Evolutionary conservation across 2,329 filamentous ascomycete genomes (phyloP), one percentile per base, ranked within the genome.

Genomic region (Fusarium illudens): DNA sequence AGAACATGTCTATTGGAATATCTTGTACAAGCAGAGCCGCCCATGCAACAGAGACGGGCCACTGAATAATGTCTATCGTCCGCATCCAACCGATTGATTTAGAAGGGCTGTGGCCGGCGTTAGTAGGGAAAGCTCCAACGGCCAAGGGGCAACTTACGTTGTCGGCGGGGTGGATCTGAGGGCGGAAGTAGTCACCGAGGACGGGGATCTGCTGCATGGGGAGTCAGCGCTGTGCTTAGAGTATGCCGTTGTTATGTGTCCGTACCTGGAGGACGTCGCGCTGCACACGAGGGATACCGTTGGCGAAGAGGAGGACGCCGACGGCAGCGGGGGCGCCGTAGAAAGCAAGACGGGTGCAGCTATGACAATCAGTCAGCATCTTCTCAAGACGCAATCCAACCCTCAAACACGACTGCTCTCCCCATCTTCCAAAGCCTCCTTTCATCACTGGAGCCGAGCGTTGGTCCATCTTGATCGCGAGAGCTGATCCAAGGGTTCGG

Each of bases 231-330:
- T 55, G 11, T 3, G 32, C 19, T 8, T 6, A 10, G 13, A 7
- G 13, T n/a, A 19, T 11, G 8, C 4, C 6, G 1, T 5, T 5
- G 44, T 4, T 5, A 1, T 17, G 36, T n/a, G 22, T 15, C 52
- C 81, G 60, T 80, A 88, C 86, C 77, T 83, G 79, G 67, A 90
- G 83, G 67, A 91, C 81, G 73, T 91, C 89, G 49, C 75, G 76
- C 78, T 87, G 81, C 69, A 90, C 81, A 76, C 82, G 84, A 69
- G 89, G 89, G 50, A 90, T 84, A 71, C 88, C 88, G 37, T 87
- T 89, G 68, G 85, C 82, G 76, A 82, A 88, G 83, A 86, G 87
- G 72, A 90, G 83, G 67, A 88, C 80, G 68, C 81, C 86, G 67
- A 88, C 82, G 72, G 84, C 84, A 64, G 85, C 86, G 61, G 87